A percentile compares a stretch with the other conserved stretches of the same genome.
These are phyloP conservation scores for Epicoccum nigrum DNA, from an alignment of 2,329 filamentous ascomycete genomes.

Conservation along the genomic window DNA sequence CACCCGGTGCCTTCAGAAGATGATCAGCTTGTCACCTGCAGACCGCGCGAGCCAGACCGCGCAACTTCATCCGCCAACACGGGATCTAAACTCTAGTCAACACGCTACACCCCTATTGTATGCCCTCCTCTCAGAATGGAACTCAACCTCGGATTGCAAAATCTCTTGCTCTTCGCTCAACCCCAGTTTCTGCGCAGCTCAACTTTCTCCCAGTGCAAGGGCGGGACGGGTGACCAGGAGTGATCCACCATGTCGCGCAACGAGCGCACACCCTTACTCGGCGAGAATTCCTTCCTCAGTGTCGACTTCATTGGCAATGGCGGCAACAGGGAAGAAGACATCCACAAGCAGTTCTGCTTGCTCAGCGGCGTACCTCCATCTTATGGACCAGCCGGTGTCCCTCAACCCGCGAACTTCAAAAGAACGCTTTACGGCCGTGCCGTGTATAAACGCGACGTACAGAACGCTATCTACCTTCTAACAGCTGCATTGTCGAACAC, in stretches of 20 bases:
- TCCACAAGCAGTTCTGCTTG: conserved; percentile 47
- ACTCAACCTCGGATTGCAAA: conserved; percentile 9
- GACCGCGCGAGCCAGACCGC: conserved; percentile 11
- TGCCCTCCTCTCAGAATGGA: conserved; percentile 1
- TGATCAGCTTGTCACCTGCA: not conserved
- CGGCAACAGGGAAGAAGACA: conserved; percentile 12
- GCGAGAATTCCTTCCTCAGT: conserved; percentile 12
- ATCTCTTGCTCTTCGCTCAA: conserved; percentile 5
- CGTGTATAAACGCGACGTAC: conserved; percentile 34
- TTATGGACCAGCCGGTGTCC: conserved; percentile 30
- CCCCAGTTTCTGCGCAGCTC: not conserved
- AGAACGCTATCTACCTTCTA: conserved; percentile 45
- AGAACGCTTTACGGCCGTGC: conserved; percentile 48
- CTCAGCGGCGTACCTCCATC: conserved; percentile 46
- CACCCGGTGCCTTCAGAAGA: not conserved
- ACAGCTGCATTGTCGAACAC: conserved; percentile 48
- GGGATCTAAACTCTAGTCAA: conserved; percentile 9
- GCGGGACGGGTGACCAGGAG: not conserved
- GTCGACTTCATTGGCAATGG: conserved; percentile 17
- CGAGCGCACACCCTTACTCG: conserved; percentile 15
- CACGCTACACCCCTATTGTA: conserved; percentile 7
- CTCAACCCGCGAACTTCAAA: conserved; percentile 25
- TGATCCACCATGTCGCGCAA: conserved; percentile 8
- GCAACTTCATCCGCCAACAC: conserved; percentile 16
- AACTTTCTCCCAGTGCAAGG: not conserved